Evolutionary conservation across 2,329 filamentous ascomycete species (phyloP), one percentile per base, ranked within the genome.

Genomic region (Trichophyton mentagrophytes): DNA sequence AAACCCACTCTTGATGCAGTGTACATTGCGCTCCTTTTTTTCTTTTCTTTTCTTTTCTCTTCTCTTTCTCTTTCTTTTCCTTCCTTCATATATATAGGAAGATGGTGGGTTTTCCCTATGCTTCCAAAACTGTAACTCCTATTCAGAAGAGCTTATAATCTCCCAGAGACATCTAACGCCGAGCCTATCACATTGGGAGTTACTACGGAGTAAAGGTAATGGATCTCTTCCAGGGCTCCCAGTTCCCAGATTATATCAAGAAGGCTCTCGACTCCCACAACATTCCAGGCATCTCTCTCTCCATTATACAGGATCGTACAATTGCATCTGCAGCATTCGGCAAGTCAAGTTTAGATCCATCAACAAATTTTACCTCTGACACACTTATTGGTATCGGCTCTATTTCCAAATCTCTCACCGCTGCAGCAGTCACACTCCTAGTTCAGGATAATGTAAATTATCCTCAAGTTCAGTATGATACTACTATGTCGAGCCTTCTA

Each of bases 401-500:
- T 7, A 60, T 56, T 20, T 53, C 65, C 2, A 69, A 69, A 59
- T 67, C 68, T 2, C 57, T 69, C 13, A 69, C 68, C n/a, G 68
- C 67, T 15, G 67, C 67, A 3, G 55, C 67, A 0, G 64, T 69
- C n/a, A 65, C 40, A 4, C 57, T 84, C 6, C 71, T 82, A 4
- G 74, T 76, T n/a, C 72, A 78, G 6, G 72, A 76, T 40, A 69
- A 66, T 59, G 68, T 72, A 0, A 53, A 53, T n/a, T 71, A 68
- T 61, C 68, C 71, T 13, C 62, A 73, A 1, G 65, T 77, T 2
- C 71, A 76, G 40, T 83, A 80, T 78, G 67, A 72, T 2, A 78
- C 79, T 0, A 73, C 74, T 1, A 74, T 84, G 36, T 74, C 73
- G 1, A 69, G 69, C 15, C 67, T 83, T 0, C 72, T 83, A 2